Evolutionary conservation across 2,329 filamentous ascomycete genomes (phyloP).

Genomic region (Colletotrichum limetticola): DNA sequence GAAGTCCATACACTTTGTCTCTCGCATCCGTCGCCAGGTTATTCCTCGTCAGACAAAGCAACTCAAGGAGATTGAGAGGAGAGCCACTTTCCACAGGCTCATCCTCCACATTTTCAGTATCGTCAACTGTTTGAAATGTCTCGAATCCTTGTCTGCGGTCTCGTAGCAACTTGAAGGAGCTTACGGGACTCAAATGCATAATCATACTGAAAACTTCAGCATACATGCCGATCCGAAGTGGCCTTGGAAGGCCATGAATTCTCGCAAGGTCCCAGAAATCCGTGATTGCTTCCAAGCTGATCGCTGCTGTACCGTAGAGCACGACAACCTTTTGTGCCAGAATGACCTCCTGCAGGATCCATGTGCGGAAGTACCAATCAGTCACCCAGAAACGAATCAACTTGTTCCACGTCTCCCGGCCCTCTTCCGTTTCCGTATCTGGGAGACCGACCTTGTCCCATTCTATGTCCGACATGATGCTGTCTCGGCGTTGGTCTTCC

Average conservation of each 20-base stretch:
- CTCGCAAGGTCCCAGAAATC: slow-evolving; percentile 15
- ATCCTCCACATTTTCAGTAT: neutral
- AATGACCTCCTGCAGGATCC: slow-evolving; percentile 27
- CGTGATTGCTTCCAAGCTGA: slow-evolving; percentile 17
- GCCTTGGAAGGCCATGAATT: neutral
- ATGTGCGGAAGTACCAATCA: slow-evolving; percentile 27
- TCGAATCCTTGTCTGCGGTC: neutral
- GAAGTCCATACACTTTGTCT: slow-evolving; percentile 19
- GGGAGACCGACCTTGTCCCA: slow-evolving; percentile 7
- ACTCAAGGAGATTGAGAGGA: neutral
- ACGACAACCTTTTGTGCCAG: slow-evolving; percentile 16
- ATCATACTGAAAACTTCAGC: slow-evolving; percentile 15
- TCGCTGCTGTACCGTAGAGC: neutral
- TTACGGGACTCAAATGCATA: slow-evolving; percentile 8
- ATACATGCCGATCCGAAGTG: slow-evolving; percentile 4
- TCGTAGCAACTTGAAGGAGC: slow-evolving; percentile 8
- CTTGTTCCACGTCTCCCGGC: neutral
- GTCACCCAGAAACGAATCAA: slow-evolving; percentile 13
- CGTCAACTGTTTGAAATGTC: no score
- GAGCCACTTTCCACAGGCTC: no score
- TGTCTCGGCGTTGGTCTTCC: neutral
- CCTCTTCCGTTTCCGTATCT: neutral
- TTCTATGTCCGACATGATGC: slow-evolving; percentile 1
- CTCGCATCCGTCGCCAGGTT: slow-evolving; percentile 10
- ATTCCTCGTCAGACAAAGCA: slow-evolving; percentile 11